Conservation (phyloP, 176 grass and related monocot species). For the Phoenix roebelenii region DNA sequence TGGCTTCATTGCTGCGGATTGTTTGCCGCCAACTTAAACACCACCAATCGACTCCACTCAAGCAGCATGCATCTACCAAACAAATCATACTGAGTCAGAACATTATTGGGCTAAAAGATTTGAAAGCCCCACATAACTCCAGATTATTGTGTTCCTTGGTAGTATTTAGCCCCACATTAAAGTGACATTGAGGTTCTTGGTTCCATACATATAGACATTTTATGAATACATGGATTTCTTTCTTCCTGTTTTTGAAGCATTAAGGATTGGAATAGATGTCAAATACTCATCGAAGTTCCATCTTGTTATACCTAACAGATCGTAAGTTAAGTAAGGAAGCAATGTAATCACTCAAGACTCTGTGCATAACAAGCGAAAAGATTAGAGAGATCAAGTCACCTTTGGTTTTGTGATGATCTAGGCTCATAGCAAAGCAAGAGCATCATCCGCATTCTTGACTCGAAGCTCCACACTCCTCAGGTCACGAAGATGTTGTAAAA, state of each 20-base stretch:
- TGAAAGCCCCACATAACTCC: background rate
- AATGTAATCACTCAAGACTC: background rate
- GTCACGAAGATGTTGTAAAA: conserved; percentile 82
- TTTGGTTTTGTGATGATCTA: conserved; percentile 33
- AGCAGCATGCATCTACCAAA: conserved; percentile 9
- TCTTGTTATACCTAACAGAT: too few relatives aligned
- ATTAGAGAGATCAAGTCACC: conserved; percentile 23
- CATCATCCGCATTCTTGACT: conserved; percentile 45
- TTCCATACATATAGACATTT: too few relatives aligned
- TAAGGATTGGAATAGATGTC: too few relatives aligned
- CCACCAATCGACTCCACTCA: background rate
- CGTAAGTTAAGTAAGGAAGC: too few relatives aligned
- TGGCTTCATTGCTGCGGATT: too few relatives aligned
- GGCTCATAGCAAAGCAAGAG: conserved; percentile 32
- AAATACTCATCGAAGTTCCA: too few relatives aligned
- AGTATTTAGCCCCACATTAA: too few relatives aligned
- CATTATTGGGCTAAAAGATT: background rate
- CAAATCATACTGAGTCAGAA: background rate
- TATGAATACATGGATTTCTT: too few relatives aligned
- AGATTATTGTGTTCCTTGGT: too few relatives aligned
- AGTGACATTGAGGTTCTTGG: too few relatives aligned
- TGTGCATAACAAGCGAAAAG: conserved; percentile 16
- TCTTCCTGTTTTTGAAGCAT: too few relatives aligned
- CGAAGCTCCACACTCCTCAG: conserved; percentile 75
- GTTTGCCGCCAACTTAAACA: background rate